Evolutionary conservation across 108 stramenopile species (phyloP).

Genomic region (Pseudonitzschia multiseries): DNA sequence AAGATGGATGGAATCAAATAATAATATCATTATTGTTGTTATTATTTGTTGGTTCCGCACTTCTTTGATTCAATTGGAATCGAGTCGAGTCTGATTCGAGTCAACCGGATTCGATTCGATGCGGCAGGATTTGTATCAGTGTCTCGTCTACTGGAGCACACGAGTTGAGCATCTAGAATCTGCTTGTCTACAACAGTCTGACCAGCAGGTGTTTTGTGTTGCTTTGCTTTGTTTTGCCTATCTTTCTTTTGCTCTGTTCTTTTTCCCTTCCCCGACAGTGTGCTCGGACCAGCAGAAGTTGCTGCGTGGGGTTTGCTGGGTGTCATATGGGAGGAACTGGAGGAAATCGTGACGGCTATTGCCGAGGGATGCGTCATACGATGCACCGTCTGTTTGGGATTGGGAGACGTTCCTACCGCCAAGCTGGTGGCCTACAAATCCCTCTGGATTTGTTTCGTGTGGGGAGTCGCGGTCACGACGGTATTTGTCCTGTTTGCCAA

Average conservation of each 20-base stretch:
- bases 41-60: no score
- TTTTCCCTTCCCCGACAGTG: not conserved
- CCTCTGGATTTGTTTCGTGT: conserved; percentile 38
- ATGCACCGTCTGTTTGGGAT: conserved; percentile 56
- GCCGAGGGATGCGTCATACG: conserved; percentile 57
- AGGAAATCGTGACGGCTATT: conserved; percentile 36
- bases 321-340: conserved; percentile 35
- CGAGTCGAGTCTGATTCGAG: no score
- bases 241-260: not conserved
- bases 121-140: no score
- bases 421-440: conserved; percentile 55
- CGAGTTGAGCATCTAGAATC: no score
- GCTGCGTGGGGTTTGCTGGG: conserved; percentile 53
- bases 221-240: no score
- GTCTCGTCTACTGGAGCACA: no score
- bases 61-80: no score
- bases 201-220: not conserved
- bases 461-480: conserved; percentile 22
- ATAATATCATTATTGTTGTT: no score
- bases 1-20: no score
- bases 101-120: no score
- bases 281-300: conserved; percentile 48
- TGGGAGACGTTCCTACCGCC: conserved; percentile 41
- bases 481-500: conserved; percentile 39
- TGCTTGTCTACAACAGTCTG: no score